These are phyloP conservation scores for Gynochthodes officinalis DNA, from an alignment of 257 asterid species.

Conservation along the genomic window DNA sequence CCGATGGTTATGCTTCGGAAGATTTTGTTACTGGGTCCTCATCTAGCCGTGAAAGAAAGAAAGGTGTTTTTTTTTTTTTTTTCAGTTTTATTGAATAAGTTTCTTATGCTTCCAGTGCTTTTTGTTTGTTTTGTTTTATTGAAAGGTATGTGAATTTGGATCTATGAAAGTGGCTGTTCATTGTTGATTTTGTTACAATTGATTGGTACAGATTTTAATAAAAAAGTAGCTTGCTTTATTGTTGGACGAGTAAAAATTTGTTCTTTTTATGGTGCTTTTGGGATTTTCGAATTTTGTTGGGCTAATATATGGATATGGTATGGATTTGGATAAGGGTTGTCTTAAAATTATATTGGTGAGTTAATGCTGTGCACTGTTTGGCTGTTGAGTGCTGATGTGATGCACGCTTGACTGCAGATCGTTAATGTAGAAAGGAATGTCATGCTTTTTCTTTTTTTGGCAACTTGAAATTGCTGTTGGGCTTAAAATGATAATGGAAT, in stretches of 20 bases:
- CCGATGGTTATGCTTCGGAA: conserved; percentile 92
- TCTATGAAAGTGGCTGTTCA: conserved; percentile 4
- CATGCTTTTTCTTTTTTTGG: neutral
- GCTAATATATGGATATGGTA: neutral
- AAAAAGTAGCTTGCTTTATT: neutral
- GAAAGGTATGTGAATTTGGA: conserved; percentile 8
- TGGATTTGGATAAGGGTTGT: neutral
- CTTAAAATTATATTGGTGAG: neutral
- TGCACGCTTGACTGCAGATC: neutral
- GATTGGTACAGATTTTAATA: neutral
- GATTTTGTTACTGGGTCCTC: conserved; percentile 92
- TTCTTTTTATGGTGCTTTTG: neutral
- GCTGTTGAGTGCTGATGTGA: neutral
- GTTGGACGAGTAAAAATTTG: neutral
- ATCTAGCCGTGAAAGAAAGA: conserved; percentile 89
- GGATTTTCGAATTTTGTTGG: neutral
- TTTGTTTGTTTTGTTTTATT: neutral
- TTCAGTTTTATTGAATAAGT: neutral
- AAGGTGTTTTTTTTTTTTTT: conserved; percentile 42
- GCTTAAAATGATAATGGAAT: neutral
- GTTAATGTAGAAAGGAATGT: neutral
- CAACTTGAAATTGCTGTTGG: neutral
- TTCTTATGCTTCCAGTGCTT: neutral
- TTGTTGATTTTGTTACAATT: neutral
- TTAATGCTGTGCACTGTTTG: neutral